These are phyloP conservation scores for Detonula confervacea DNA, from an alignment of 352 stramenopile species.

Conservation along the genomic window DNA sequence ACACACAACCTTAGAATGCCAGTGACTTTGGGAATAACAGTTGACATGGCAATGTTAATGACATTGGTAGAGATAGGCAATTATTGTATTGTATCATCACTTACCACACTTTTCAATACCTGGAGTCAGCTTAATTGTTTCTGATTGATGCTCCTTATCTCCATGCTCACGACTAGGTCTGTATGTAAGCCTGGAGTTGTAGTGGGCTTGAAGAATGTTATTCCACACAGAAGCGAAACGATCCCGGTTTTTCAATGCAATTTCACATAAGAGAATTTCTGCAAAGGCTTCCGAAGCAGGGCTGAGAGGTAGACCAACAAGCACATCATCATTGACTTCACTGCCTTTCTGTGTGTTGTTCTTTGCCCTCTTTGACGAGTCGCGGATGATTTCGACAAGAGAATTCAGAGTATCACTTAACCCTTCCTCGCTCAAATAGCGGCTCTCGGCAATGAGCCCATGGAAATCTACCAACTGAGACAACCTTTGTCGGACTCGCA, in stretches of 20 bases:
- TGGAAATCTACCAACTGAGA: conserved; percentile 65
- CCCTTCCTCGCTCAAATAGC: conserved; percentile 70
- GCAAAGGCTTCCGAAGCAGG: conserved; percentile 79
- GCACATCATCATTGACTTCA: conserved; percentile 16
- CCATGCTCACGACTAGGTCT: conserved; percentile 17
- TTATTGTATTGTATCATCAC: too few relatives aligned
- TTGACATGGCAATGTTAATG: too few relatives aligned
- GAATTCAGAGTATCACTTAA: conserved; percentile 63
- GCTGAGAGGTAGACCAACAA: conserved; percentile 53
- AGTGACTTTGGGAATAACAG: too few relatives aligned
- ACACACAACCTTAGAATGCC: conserved; percentile 72
- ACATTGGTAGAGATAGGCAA: too few relatives aligned
- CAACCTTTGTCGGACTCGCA: conserved; percentile 68
- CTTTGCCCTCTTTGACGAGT: conserved; percentile 40
- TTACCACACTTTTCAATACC: conserved; percentile 81
- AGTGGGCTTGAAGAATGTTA: conserved; percentile 64
- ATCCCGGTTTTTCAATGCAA: conserved; percentile 79
- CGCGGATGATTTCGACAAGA: conserved; percentile 65
- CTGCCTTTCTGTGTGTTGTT: conserved; percentile 3
- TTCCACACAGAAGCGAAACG: conserved; percentile 70
- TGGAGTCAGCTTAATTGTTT: conserved; percentile 57
- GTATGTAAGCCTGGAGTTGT: conserved; percentile 55
- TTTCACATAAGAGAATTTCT: conserved; percentile 82
- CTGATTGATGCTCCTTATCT: conserved; percentile 39
- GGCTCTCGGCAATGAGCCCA: conserved; percentile 70